Percentiles rank a stretch among this genome's conserved stretches.
These are phyloP conservation scores for Hirsutella rhossiliensis DNA, from an alignment of 2,329 filamentous ascomycete genomes.

Conservation along the genomic window DNA sequence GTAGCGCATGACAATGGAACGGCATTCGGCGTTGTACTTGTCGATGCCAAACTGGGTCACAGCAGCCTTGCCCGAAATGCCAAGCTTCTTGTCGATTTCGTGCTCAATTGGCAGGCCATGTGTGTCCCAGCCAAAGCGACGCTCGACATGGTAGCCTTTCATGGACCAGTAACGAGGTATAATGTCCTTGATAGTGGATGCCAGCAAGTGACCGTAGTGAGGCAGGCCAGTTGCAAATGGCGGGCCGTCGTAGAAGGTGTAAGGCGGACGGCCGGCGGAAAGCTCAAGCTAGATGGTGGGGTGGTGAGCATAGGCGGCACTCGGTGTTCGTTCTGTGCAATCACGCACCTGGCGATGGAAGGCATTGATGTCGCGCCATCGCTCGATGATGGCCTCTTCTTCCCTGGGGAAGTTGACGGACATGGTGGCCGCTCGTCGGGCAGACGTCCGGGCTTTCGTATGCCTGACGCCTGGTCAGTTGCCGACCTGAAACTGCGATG, in stretches of 20 bases:
- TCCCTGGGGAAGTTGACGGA: slow-evolving; percentile 88
- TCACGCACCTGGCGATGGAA: slow-evolving; percentile 65
- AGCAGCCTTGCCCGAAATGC: slow-evolving; percentile 76
- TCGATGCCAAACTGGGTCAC: slow-evolving; percentile 77
- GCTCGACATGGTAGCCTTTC: slow-evolving; percentile 87
- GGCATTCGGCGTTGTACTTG: slow-evolving; percentile 85
- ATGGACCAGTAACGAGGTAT: slow-evolving; percentile 96
- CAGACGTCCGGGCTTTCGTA: neutral
- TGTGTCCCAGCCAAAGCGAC: slow-evolving; percentile 89
- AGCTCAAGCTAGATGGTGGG: slow-evolving; percentile 47
- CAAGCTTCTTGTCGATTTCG: slow-evolving; percentile 93
- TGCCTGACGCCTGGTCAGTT: neutral
- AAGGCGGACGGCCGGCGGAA: slow-evolving; percentile 68
- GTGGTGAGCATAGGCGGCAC: neutral
- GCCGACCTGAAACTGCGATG: neutral
- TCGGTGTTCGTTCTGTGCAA: neutral
- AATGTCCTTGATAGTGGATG: slow-evolving; percentile 94
- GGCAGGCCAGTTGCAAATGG: slow-evolving; percentile 63
- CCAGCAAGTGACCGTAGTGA: slow-evolving; percentile 63
- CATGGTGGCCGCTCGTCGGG: slow-evolving; percentile 31
- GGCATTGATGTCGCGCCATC: slow-evolving; percentile 86
- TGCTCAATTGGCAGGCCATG: slow-evolving; percentile 93
- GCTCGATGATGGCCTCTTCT: slow-evolving; percentile 72
- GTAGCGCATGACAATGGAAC: slow-evolving; percentile 87
- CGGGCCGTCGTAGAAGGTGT: slow-evolving; percentile 90